Conservation (phyloP, 139 green algal genomes). For the Chlorella sp. region DNA sequence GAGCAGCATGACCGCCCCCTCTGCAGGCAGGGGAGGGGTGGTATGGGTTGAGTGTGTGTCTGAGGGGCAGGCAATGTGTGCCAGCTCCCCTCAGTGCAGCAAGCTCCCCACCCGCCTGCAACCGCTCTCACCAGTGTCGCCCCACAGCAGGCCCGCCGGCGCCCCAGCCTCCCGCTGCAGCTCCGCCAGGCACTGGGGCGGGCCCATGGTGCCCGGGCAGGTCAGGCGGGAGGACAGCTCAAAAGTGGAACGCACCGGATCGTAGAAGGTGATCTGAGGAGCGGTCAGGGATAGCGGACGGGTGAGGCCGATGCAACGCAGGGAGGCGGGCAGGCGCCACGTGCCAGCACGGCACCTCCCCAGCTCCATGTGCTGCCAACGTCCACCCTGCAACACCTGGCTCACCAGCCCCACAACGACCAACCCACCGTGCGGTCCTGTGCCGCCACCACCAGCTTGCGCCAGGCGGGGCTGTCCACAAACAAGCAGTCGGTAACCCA, state of each 20-base stretch:
- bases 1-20: slow-evolving; percentile 24
- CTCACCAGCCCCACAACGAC: no score
- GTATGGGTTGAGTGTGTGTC: no score
- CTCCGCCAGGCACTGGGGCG: slow-evolving; percentile 66
- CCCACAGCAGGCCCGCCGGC: slow-evolving; percentile 8
- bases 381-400: no score
- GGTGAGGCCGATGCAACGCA: no score
- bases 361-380: no score
- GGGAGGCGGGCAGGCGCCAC: no score
- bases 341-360: no score
- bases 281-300: no score
- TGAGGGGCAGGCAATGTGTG: no score
- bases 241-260: slow-evolving; percentile 73
- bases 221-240: slow-evolving; percentile 69
- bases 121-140: slow-evolving; percentile 20
- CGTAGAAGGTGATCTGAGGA: slow-evolving; percentile 78
- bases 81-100: no score
- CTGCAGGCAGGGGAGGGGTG: neutral
- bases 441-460: slow-evolving; percentile 74
- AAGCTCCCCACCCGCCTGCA: no score
- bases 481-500: slow-evolving; percentile 81
- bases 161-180: slow-evolving; percentile 17
- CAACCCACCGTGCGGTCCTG: slow-evolving; percentile 69
- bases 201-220: slow-evolving; percentile 66
- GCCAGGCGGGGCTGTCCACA: slow-evolving; percentile 47